A percentile compares a stretch with the other conserved stretches of the same genome.
Conservation (phyloP, 2,329 filamentous ascomycete species). For the Phialemoniopsis sp. region DNA sequence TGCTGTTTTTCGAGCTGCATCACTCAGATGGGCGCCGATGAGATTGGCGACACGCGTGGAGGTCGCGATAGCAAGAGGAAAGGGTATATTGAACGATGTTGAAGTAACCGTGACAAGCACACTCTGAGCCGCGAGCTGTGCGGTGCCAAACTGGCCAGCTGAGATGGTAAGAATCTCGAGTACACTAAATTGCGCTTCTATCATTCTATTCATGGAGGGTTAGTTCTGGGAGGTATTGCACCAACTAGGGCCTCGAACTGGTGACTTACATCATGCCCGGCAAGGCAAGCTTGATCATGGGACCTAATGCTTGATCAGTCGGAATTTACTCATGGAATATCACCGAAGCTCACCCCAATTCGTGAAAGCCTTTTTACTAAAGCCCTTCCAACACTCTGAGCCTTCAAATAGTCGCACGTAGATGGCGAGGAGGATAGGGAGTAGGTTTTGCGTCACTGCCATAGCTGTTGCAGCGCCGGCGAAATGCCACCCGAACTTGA, state of each 20-base stretch:
- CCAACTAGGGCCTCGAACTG: no score
- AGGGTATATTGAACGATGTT: slow-evolving; percentile 69
- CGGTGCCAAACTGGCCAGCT: slow-evolving; percentile 60
- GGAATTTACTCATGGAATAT: not conserved
- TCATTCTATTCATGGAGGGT: no score
- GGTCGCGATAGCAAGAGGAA: slow-evolving; percentile 66
- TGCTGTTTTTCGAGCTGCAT: slow-evolving; percentile 60
- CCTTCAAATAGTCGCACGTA: slow-evolving; percentile 75
- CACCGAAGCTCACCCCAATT: slow-evolving; percentile 19
- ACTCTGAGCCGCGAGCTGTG: slow-evolving; percentile 65
- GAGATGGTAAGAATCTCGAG: slow-evolving; percentile 65
- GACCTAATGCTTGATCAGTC: slow-evolving; percentile 29
- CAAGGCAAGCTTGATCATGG: slow-evolving; percentile 69
- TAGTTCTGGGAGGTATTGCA: no score
- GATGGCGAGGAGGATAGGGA: slow-evolving; percentile 71
- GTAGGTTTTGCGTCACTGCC: slow-evolving; percentile 70
- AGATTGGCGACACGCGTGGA: slow-evolving; percentile 70
- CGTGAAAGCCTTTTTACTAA: slow-evolving; percentile 45
- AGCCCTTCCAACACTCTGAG: slow-evolving; percentile 78
- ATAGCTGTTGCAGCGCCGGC: slow-evolving; percentile 80
- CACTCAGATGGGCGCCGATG: slow-evolving; percentile 63
- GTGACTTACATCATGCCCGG: slow-evolving; percentile 68
- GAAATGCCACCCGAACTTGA: slow-evolving; percentile 66
- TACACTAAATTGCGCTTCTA: slow-evolving; percentile 50
- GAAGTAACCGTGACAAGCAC: slow-evolving; percentile 61